Conservation (phyloP, 139 green algal species). For the Chlamydomonas urium region DNA sequence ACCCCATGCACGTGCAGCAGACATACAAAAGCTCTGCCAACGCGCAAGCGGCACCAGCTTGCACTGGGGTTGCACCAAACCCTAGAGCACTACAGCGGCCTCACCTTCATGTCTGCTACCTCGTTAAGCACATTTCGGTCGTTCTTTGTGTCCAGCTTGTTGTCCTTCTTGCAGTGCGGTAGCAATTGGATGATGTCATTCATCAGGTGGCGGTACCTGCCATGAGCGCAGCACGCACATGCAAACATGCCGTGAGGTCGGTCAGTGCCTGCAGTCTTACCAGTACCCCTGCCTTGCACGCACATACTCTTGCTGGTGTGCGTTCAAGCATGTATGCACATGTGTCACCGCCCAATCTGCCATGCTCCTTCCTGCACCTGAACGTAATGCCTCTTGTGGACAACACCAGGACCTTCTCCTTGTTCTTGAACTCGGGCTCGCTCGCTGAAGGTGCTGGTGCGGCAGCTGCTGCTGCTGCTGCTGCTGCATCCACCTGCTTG, state of each 20-base stretch:
- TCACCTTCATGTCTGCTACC: constrained; percentile 87
- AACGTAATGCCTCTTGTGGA: constrained; percentile 74
- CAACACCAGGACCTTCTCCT: constrained; percentile 88
- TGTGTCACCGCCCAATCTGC: constrained; percentile 5
- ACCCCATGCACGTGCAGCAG: too few relatives aligned
- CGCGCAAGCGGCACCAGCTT: background rate
- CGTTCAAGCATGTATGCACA: too few relatives aligned
- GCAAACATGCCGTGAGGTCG: background rate
- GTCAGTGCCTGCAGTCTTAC: background rate
- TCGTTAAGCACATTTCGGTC: constrained; percentile 88
- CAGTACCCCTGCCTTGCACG: too few relatives aligned
- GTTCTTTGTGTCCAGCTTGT: constrained; percentile 95
- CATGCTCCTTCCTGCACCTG: constrained; percentile 6
- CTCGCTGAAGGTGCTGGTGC: background rate
- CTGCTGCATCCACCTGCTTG: too few relatives aligned
- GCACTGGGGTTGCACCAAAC: background rate
- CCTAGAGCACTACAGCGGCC: background rate
- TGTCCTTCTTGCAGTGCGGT: constrained; percentile 92
- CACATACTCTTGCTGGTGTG: too few relatives aligned
- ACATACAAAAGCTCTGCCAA: constrained; percentile 11
- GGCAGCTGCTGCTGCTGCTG: background rate
- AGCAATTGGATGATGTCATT: constrained; percentile 83
- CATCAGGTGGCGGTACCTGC: constrained; percentile 86
- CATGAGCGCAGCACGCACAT: background rate
- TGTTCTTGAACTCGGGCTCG: constrained; percentile 65